Evolutionary conservation across 768 basidiomycete genomes (phyloP).

Genomic region (Lactifluus pinguis): DNA sequence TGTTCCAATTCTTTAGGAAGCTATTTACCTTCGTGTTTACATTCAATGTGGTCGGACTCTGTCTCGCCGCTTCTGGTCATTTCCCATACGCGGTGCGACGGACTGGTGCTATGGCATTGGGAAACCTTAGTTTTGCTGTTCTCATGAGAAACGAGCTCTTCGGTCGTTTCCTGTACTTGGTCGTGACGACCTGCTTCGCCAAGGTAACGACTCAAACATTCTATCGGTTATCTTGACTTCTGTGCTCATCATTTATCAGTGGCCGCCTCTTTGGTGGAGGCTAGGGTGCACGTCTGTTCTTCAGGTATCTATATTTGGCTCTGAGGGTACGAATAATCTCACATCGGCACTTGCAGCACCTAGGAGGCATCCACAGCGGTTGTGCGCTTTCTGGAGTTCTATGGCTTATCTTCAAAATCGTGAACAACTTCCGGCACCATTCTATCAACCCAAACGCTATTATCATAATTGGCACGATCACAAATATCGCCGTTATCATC

Average conservation of each 20-base stretch:
- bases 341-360: slow-evolving; percentile 25
- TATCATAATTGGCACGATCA: slow-evolving; percentile 32
- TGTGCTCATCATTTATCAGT: slow-evolving; percentile 30
- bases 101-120: slow-evolving; percentile 63
- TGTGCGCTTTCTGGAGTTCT: slow-evolving; percentile 32
- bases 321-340: not conserved
- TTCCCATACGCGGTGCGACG: slow-evolving; percentile 63
- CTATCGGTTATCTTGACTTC: not conserved
- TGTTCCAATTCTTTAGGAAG: slow-evolving; percentile 2
- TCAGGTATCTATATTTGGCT: slow-evolving; percentile 34
- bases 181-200: slow-evolving; percentile 68
- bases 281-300: slow-evolving; percentile 65
- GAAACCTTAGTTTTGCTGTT: slow-evolving; percentile 63
- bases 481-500: slow-evolving; percentile 31
- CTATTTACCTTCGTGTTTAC: slow-evolving; percentile 3
- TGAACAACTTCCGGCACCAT: slow-evolving; percentile 31
- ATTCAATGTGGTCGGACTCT: slow-evolving; percentile 51
- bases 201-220: slow-evolving; percentile 36
- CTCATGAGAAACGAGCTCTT: slow-evolving; percentile 79
- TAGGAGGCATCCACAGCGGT: slow-evolving; percentile 38
- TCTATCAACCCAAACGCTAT: slow-evolving; percentile 29
- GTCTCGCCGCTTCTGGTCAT: slow-evolving; percentile 49
- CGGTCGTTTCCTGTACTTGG: slow-evolving; percentile 62
- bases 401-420: slow-evolving; percentile 32
- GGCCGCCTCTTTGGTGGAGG: slow-evolving; percentile 66